These are phyloP conservation scores for Aspergillus arachidicola DNA, from an alignment of 2,329 filamentous ascomycete genomes.

Conservation along the genomic window DNA sequence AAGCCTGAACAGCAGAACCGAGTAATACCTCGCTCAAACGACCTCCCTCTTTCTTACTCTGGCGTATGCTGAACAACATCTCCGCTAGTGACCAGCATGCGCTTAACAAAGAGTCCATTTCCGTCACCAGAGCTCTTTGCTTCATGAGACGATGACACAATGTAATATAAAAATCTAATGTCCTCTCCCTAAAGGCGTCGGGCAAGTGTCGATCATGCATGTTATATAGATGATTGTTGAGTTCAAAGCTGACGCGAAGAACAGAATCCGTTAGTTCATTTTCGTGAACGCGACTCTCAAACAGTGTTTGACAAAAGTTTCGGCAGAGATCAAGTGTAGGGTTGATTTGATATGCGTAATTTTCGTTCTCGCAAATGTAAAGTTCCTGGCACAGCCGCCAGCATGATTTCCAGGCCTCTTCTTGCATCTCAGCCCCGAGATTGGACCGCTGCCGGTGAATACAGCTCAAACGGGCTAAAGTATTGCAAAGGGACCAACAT, in stretches of 20 bases:
- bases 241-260: conserved; percentile 86
- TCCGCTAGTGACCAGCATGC: conserved; percentile 91
- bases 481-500: conserved; percentile 94
- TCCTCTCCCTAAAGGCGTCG: conserved; percentile 84
- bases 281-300: conserved; percentile 77
- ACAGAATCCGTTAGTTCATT: conserved; percentile 84
- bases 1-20: conserved; percentile 85
- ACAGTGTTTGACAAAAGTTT: conserved; percentile 88
- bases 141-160: conserved; percentile 97
- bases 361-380: conserved; percentile 77
- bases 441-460: conserved; percentile 75
- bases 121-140: conserved; percentile 74
- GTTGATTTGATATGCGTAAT: conserved; percentile 67
- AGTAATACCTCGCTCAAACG: conserved; percentile 79
- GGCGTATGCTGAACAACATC: conserved; percentile 87
- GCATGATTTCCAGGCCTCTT: conserved; percentile 89
- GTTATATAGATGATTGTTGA: conserved; percentile 94
- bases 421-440: conserved; percentile 74
- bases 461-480: conserved; percentile 79
- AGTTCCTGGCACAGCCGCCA: conserved; percentile 91
- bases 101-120: conserved; percentile 80
- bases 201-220: conserved; percentile 83
- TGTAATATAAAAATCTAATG: conserved; percentile 91
- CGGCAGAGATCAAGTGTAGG: conserved; percentile 83
- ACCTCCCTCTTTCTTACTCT: conserved; percentile 74